A percentile compares a stretch with the other conserved stretches of the same genome.
Evolutionary conservation across 257 asterid genomes (phyloP).

Genomic region (Apocynum venetum): DNA sequence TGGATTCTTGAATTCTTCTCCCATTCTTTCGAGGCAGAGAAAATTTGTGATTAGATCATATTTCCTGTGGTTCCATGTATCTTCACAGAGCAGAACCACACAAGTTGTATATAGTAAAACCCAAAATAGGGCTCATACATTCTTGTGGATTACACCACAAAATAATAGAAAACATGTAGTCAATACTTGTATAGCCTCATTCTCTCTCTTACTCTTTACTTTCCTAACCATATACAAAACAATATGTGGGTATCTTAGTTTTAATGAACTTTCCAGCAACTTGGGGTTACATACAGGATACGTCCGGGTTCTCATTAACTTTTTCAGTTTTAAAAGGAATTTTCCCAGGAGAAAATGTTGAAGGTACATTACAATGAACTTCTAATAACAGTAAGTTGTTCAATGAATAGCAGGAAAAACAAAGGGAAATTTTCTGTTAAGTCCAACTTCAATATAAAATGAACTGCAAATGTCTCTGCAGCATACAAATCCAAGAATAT

Average conservation of each 20-base stretch:
- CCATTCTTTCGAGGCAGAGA: constrained; percentile 17
- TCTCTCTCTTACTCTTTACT: background rate
- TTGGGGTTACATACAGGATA: background rate
- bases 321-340: background rate
- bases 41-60: background rate
- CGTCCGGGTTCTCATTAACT: background rate
- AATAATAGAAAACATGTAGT: background rate
- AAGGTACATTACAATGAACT: background rate
- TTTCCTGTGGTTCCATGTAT: constrained; percentile 16
- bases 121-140: background rate
- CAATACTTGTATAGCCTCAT: background rate
- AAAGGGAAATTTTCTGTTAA: background rate
- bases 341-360: background rate
- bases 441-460: background rate
- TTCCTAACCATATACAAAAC: background rate
- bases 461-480: no score
- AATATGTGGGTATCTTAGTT: background rate
- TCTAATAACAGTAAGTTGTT: background rate
- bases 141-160: background rate
- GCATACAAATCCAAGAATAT: background rate
- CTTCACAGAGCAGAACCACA: constrained; percentile 1
- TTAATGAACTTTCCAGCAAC: background rate
- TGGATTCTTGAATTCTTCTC: background rate
- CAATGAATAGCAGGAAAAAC: background rate
- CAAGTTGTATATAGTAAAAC: constrained; percentile 8